These are phyloP conservation scores for Pleurozium schreberi DNA, from an alignment of 225 moss, liverwort and hornwort species.

Conservation along the genomic window DNA sequence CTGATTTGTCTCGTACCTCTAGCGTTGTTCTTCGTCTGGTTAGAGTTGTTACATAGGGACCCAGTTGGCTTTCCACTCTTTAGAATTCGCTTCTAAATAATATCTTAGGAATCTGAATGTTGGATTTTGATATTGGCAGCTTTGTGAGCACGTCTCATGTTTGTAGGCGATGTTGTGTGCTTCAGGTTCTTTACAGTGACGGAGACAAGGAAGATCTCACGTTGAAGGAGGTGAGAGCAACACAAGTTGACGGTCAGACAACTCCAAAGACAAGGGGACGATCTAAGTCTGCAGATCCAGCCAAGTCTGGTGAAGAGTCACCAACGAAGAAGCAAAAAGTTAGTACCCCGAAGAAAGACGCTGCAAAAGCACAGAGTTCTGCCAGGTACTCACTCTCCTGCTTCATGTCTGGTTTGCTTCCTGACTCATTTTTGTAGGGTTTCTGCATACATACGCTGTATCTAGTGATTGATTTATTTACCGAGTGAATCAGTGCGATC, in stretches of 20 bases:
- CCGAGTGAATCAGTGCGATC: neutral
- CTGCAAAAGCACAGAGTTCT: slow-evolving; percentile 24
- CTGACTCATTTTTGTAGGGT: neutral
- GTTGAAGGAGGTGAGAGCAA: slow-evolving; percentile 19
- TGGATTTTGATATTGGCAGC: neutral
- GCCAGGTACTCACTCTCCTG: slow-evolving; percentile 12
- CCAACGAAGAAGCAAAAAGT: slow-evolving; percentile 46
- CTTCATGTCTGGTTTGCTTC: neutral
- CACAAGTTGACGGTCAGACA: slow-evolving; percentile 16
- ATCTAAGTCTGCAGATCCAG: slow-evolving; percentile 18
- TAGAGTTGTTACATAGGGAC: neutral
- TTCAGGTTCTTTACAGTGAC: slow-evolving; percentile 30
- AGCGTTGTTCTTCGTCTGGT: neutral
- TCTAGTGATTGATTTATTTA: neutral
- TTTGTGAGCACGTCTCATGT: neutral
- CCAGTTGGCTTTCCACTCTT: neutral
- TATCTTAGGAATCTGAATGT: neutral
- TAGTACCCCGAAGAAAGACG: slow-evolving; percentile 23
- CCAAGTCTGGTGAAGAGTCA: slow-evolving; percentile 19
- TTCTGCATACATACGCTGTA: neutral
- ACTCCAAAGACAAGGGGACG: slow-evolving; percentile 37
- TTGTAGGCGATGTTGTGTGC: neutral
- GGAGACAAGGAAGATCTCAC: slow-evolving; percentile 39
- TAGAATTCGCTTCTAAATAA: neutral
- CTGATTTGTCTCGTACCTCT: neutral